Percentiles rank a stretch among this genome's conserved stretches.
These are phyloP conservation scores for Brassica napus DNA, from an alignment of 345 rosid species.

Conservation along the genomic window DNA sequence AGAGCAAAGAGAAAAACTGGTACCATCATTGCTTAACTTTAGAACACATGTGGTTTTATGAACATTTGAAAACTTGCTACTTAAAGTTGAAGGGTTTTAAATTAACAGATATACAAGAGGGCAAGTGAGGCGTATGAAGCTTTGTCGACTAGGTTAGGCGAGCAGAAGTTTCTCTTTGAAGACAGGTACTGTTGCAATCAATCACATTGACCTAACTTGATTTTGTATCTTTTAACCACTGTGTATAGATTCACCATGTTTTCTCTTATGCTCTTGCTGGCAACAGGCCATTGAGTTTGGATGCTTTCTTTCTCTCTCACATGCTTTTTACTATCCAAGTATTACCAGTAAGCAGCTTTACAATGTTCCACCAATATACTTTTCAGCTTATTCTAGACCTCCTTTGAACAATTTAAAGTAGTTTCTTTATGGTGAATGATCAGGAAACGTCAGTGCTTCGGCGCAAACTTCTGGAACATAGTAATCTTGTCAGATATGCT, in stretches of 20 bases:
- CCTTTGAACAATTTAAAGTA: not conserved
- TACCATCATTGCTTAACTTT: slow-evolving; percentile 26
- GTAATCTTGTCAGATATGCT: slow-evolving; percentile 66
- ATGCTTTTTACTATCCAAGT: slow-evolving; percentile 69
- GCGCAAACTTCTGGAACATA: slow-evolving; percentile 57
- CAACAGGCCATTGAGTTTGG: slow-evolving; percentile 86
- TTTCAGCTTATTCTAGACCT: not conserved
- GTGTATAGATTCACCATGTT: slow-evolving; percentile 4
- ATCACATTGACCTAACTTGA: not conserved
- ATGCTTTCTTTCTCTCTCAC: slow-evolving; percentile 72
- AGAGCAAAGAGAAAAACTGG: slow-evolving; percentile 70
- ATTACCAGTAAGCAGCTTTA: slow-evolving; percentile 70
- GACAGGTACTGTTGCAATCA: slow-evolving; percentile 50
- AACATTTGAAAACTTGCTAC: not conserved
- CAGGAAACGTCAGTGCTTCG: slow-evolving; percentile 76
- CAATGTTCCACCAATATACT: not conserved
- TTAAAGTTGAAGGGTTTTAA: not conserved
- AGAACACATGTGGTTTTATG: not conserved
- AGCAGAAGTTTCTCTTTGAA: slow-evolving; percentile 66
- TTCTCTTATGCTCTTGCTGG: not conserved
- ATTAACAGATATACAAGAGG: slow-evolving; percentile 71
- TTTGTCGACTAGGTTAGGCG: slow-evolving; percentile 79
- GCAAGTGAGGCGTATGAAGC: slow-evolving; percentile 76
- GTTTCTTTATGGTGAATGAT: slow-evolving; percentile 17
- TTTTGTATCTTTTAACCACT: not conserved